Evolutionary conservation across 2,329 filamentous ascomycete species (phyloP).

Genomic region (Sporothrix pseudoabietina): DNA sequence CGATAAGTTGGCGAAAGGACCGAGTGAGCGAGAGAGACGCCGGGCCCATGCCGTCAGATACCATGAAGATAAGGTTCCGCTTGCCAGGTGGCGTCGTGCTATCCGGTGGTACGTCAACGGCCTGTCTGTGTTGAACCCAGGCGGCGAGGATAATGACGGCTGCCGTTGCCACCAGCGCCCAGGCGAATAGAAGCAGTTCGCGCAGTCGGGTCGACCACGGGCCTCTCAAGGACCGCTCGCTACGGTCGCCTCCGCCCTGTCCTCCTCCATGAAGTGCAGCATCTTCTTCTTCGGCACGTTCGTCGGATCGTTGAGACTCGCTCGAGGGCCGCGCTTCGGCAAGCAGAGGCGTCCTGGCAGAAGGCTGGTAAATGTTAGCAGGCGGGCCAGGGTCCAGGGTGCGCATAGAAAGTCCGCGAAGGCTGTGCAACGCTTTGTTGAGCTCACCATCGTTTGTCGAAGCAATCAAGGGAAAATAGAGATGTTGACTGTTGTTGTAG

Average conservation of each 20-base stretch:
- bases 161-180: conserved; percentile 80
- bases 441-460: conserved; percentile 30
- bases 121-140: conserved; percentile 70
- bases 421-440: background rate
- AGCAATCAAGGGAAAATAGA: background rate
- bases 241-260: background rate
- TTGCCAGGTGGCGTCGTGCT: conserved; percentile 59
- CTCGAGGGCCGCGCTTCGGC: conserved; percentile 39
- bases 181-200: conserved; percentile 75
- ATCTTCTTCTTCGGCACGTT: conserved; percentile 41
- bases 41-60: conserved; percentile 97
- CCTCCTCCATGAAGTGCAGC: conserved; percentile 39
- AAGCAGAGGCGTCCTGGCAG: conserved; percentile 51
- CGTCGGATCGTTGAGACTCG: conserved; percentile 40
- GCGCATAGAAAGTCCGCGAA: background rate
- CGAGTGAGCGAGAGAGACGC: conserved; percentile 85
- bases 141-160: conserved; percentile 78
- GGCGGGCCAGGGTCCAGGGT: too few species aligned
- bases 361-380: conserved; percentile 40
- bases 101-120: conserved; percentile 39
- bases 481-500: background rate
- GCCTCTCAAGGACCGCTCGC: background rate
- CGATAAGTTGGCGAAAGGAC: conserved; percentile 77
- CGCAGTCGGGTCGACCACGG: conserved; percentile 52
- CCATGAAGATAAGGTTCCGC: conserved; percentile 97